Base-by-base conservation (phyloP, 495 filamentous ascomycete species). In the Penicillium canescens region DNA sequence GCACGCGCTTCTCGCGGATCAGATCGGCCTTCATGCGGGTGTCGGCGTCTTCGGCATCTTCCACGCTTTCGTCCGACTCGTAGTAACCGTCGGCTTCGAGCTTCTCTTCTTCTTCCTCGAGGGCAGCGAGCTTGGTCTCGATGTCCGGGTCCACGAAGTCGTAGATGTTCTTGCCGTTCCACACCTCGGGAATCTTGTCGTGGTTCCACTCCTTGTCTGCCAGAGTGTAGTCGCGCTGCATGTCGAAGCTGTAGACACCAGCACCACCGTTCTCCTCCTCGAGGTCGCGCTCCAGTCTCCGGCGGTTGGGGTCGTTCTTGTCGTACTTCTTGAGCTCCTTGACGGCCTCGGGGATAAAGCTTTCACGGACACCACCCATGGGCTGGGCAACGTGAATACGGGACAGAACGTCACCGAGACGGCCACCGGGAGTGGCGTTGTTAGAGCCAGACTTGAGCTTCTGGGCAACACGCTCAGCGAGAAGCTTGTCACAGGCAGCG, bases 81-180 rank as follows among this genome's bases (percentile, higher is more conserved):
- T 95, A 94, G 78, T 84, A 93, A 40, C 92, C 92, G 34, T 90
- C 85, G 11, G 84, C 87, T 73, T 96, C 84, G 3, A 98, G 80
- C 48, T 86, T 85, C 73, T 96, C 92, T 63, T 98, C 94, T 63
- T 98, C 94, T 50, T 90, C 92, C 69, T 98, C 94, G 35, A 98
- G 79, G 40, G 91, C 90, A 24, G 85, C 85, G 36, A 98, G 80
- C 74, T 93, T 97, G 53, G 82, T 79, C 60, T 96, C 94, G 70
- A 98, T 98, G 52, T 98, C 94, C 1, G 94, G 92, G 60, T 98
- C 94, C 66, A 98, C 85, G 68, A 87, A 98, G 68, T 98, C 94
- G 77, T 90, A 91, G 31, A 98, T 90, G 72, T 98, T 98, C 79
- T 90, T 90, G 66, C 94, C 94, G 60, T 96, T 85, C 74, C 89